Percentiles rank a stretch among this genome's conserved stretches.
These are phyloP conservation scores for Xerocomus spinulosus DNA, from an alignment of 768 basidiomycete species.

Conservation along the genomic window DNA sequence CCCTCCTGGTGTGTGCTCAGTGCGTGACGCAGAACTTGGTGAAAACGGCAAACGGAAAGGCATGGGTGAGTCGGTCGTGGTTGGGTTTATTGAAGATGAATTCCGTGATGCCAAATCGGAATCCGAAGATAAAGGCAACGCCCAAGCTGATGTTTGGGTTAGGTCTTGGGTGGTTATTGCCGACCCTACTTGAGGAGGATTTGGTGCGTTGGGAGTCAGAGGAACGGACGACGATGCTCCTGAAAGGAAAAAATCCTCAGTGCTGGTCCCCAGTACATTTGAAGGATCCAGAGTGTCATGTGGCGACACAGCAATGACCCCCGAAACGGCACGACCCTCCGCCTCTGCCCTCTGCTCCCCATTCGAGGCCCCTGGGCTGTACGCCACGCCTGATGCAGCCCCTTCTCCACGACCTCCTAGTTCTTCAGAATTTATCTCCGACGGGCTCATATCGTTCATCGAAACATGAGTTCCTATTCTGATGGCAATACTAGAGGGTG, in stretches of 20 bases:
- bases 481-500: constrained; percentile 4
- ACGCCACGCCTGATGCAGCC: constrained; percentile 13
- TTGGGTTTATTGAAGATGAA: constrained; percentile 6
- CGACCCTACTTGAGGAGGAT: constrained; percentile 5
- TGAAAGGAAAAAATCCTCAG: constrained; percentile 9
- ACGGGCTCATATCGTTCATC: background rate
- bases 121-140: constrained; percentile 1
- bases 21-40: constrained; percentile 30
- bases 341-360: constrained; percentile 16
- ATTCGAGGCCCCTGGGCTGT: constrained; percentile 20
- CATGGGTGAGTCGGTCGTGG: constrained; percentile 21
- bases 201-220: constrained; percentile 6
- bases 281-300: constrained; percentile 16
- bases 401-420: constrained; percentile 8
- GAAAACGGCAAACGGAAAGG: constrained; percentile 29
- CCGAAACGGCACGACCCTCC: constrained; percentile 21
- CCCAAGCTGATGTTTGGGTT: constrained; percentile 3
- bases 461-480: constrained; percentile 1
- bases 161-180: background rate
- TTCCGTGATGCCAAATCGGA: background rate
- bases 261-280: constrained; percentile 17
- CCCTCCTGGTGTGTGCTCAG: constrained; percentile 37
- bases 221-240: constrained; percentile 12
- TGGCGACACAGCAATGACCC: constrained; percentile 21
- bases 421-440: constrained; percentile 4